Conservation (phyloP, 169 alveolate genomes). For the Plasmodium chabaudi region DNA sequence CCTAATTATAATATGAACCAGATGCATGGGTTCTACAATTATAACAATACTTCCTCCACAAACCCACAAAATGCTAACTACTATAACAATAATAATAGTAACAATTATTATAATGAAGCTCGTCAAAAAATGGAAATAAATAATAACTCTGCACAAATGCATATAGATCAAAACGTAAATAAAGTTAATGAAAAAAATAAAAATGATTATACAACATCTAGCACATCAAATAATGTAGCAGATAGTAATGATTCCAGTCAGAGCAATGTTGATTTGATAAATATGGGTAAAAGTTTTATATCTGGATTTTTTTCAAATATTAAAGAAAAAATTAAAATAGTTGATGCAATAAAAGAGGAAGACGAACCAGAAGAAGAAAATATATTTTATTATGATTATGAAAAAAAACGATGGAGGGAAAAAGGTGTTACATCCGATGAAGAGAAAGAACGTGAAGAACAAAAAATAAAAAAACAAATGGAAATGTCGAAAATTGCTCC, state of each 20-base stretch:
- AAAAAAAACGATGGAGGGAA: conserved; percentile 76
- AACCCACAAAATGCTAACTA: no score
- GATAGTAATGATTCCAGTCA: background rate
- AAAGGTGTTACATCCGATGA: conserved; percentile 75
- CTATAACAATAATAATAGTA: no score
- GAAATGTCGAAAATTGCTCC: conserved; percentile 60
- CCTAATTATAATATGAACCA: no score
- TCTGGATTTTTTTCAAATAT: conserved; percentile 63
- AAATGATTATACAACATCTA: no score
- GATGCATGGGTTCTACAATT: no score
- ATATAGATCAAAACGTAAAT: no score
- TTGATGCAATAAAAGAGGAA: conserved; percentile 10
- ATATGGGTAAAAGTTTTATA: conserved; percentile 53
- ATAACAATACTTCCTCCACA: no score
- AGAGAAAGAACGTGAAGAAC: conserved; percentile 60
- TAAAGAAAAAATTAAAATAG: conserved; percentile 53
- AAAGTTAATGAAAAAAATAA: no score
- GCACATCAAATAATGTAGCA: no score
- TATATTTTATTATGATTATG: conserved; percentile 72
- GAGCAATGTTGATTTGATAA: conserved; percentile 48
- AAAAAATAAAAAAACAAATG: conserved; percentile 46
- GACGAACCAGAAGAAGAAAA: conserved; percentile 59
- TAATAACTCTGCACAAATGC: no score
- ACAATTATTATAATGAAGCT: no score
- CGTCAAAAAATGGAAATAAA: no score